Evolutionary conservation across 1,284 basidiomycete species (phyloP).

Genomic region (Ceratobasidium sp.): DNA sequence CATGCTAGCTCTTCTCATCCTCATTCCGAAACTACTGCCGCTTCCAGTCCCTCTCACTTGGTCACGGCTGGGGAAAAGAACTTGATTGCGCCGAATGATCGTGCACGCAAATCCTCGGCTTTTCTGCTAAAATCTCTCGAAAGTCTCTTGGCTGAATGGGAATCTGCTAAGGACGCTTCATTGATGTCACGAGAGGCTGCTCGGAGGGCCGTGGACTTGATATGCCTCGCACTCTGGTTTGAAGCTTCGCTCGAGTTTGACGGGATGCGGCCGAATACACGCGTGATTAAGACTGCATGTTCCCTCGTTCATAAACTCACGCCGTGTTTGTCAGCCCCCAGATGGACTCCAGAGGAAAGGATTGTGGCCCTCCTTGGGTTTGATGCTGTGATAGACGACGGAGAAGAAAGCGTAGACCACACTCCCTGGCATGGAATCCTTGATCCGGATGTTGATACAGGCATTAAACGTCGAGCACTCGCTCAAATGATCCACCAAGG

Average conservation of each 20-base stretch:
- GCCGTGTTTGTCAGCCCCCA: constrained; percentile 54
- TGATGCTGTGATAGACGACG: constrained; percentile 62
- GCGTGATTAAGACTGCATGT: constrained; percentile 68
- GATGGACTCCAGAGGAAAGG: constrained; percentile 68
- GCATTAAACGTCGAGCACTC: constrained; percentile 66
- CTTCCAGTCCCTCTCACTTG: not conserved
- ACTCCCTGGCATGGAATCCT: constrained; percentile 64
- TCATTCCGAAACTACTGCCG: not conserved
- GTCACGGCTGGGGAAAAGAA: not conserved
- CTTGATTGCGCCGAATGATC: constrained; percentile 13
- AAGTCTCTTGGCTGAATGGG: constrained; percentile 59
- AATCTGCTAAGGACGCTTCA: constrained; percentile 46
- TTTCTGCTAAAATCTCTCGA: constrained; percentile 70
- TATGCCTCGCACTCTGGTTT: constrained; percentile 68
- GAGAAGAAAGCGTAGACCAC: constrained; percentile 46
- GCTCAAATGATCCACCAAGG: constrained; percentile 42
- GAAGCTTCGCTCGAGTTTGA: constrained; percentile 71
- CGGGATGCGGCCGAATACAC: constrained; percentile 63
- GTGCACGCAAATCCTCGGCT: constrained; percentile 63
- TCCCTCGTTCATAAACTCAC: constrained; percentile 60
- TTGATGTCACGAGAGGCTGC: constrained; percentile 56
- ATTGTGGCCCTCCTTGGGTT: constrained; percentile 68
- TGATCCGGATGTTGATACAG: constrained; percentile 67
- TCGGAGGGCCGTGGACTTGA: constrained; percentile 71
- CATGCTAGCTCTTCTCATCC: not conserved